These are phyloP conservation scores for Eimeria praecox DNA, from an alignment of 169 alveolate species.

Conservation along the genomic window DNA sequence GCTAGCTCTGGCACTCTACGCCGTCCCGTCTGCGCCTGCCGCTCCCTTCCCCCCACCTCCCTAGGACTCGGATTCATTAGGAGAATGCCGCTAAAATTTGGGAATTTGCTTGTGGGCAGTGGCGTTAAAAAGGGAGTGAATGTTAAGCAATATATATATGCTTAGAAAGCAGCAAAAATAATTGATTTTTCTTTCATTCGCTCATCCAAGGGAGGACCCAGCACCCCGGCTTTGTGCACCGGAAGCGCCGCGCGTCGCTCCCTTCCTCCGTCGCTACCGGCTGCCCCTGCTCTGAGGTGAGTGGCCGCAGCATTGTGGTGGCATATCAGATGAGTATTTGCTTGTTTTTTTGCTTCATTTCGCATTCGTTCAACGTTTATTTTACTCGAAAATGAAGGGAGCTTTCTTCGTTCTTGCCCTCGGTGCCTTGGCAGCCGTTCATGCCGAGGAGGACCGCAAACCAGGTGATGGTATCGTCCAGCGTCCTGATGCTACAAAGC, in stretches of 20 bases:
- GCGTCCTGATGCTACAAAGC: no score
- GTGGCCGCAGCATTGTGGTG: background rate
- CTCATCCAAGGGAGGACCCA: background rate
- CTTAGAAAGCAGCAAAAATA: background rate
- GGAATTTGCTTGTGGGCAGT: background rate
- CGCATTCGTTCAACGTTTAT: background rate
- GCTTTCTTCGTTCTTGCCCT: background rate
- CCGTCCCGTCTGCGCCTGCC: background rate
- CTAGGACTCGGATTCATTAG: background rate
- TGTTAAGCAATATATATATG: background rate
- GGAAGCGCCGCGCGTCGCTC: constrained; percentile 46
- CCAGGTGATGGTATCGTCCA: background rate
- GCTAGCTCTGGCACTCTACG: background rate
- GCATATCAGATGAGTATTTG: background rate
- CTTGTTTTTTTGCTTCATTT: background rate
- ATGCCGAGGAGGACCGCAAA: background rate
- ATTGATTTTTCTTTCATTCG: background rate
- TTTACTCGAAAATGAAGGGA: constrained; percentile 28
- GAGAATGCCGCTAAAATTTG: no score
- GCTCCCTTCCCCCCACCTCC: constrained; percentile 27
- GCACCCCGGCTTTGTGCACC: constrained; percentile 22
- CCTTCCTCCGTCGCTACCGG: constrained; percentile 18
- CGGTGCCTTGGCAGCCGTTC: constrained; percentile 11
- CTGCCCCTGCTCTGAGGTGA: background rate
- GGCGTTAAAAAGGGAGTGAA: no score